Evolutionary conservation across 345 rosid genomes (phyloP).

Genomic region (Arabidopsis arenosa): DNA sequence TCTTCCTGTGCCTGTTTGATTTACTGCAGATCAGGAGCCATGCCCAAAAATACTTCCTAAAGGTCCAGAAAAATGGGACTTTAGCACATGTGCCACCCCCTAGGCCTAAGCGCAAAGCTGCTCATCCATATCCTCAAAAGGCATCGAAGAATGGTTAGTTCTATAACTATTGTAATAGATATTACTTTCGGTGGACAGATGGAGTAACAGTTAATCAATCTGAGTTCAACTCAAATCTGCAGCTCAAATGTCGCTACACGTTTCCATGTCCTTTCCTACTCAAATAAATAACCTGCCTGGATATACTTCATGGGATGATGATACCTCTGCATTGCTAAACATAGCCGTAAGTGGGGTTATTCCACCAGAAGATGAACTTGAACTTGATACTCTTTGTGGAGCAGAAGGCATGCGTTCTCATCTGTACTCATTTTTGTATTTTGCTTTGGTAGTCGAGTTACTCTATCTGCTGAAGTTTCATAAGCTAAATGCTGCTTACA

Average conservation of each 20-base stretch:
- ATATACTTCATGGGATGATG: conserved; percentile 53
- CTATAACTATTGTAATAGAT: neutral
- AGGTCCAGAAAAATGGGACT: conserved; percentile 84
- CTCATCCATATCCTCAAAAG: conserved; percentile 93
- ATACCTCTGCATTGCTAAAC: conserved; percentile 57
- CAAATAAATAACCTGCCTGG: conserved; percentile 49
- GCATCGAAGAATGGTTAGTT: conserved; percentile 75
- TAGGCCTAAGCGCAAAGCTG: conserved; percentile 90
- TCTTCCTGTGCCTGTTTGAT: conserved; percentile 5
- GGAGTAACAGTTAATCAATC: neutral
- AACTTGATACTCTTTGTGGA: conserved; percentile 30
- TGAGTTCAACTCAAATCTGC: conserved; percentile 34
- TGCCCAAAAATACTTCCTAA: conserved; percentile 85
- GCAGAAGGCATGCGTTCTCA: conserved; percentile 39
- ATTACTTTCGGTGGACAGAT: conserved; percentile 22
- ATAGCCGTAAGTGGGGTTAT: conserved; percentile 35
- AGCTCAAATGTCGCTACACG: conserved; percentile 59
- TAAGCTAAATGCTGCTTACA: conserved; percentile 2
- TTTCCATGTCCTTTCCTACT: conserved; percentile 56
- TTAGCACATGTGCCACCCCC: conserved; percentile 91
- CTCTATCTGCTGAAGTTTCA: conserved; percentile 2
- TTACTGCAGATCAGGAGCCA: conserved; percentile 79
- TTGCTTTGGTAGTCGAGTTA: conserved; percentile 1
- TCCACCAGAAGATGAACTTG: conserved; percentile 41
- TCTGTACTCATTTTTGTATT: conserved; percentile 1